Base-by-base conservation (phyloP, 2,329 filamentous ascomycete genomes). In the Cladophialophora immunda region DNA sequence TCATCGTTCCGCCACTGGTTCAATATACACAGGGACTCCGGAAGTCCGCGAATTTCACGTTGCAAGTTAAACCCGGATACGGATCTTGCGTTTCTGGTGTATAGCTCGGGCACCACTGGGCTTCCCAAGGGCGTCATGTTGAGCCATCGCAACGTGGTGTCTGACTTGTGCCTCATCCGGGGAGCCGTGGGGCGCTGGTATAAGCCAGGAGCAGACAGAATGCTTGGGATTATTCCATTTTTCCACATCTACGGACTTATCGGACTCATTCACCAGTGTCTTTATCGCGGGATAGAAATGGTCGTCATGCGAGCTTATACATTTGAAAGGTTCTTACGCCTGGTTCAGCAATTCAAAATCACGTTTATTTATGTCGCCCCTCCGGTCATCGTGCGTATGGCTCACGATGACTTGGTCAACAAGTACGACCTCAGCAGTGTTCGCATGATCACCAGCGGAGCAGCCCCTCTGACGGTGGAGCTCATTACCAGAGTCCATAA, bases 171-270 rank as follows among this genome's bases (percentile, higher is more conserved):
- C 79, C 29, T 86, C 87, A 76, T 81, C 85, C 41, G 87, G 88
- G 4, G 84, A 86, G 0, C 75, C 82, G 1, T 85, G 86, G 74
- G 88, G 87, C 11, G 82, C 87, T 64, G 85, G 87, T 0, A n/a
- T n/a, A n/a, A n/a, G n/a, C n/a, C n/a, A n/a, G n/a, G n/a, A n/a
- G n/a, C n/a, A n/a, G 93, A 97, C 75, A 87, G 85, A 64, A 81
- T 94, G 27, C 78, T 97, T 4, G 92, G 90, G 1, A 90, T 97
- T 64, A 78, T 97, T 11, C 93, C 94, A 0, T 95, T 97, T 77
- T 97, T 93, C 79, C 93, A 97, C 76, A 94, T 96, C 68, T 97
- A 96, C 74, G 60, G 90, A 8, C 85, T 96, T 22, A 91, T 87
- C 8, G 90, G 87, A 72, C 85, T 93, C 47, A 83, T 95, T 34